Base-by-base conservation (phyloP, 352 stramenopile genomes). In the Hyaloperonospora brassicae region DNA sequence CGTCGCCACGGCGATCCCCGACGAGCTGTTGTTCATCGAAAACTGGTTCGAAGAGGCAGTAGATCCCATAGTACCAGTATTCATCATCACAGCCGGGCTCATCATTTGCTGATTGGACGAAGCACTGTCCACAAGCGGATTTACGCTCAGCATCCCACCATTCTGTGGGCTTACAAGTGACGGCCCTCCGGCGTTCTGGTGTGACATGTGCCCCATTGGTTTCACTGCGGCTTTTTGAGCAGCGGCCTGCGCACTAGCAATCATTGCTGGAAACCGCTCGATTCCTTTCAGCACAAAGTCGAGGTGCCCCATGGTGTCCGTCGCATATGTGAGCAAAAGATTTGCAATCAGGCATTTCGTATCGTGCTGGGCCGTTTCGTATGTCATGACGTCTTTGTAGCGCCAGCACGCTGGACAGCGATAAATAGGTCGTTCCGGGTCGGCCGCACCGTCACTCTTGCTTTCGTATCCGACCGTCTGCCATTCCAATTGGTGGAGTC, bases 341-440 rank as follows among this genome's bases (percentile, higher is more conserved):
- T 92, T 92, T 7, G 82, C 82, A 34, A 93, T 90, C 45, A 90
- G 42, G 36, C 82, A 93, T 68, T 90, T 90, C 22, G 72, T 80
- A 49, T 93, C 82, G 60, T 93, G 82, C 36, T 90, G 78, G 6
- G 81, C 79, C 17, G 76, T 86, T 21, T 93, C 79, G 49, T 86
- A 89, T 11, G 82, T 90, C 76, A 93, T 87, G 43, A 83, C 70
- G 47, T 89, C 78, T 54, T 93, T 90, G 71, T 90, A 89, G 40
- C 79, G 67, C 79, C 79, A 90, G 59, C 82, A 93, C 0, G 82
- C 78, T 1, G 82, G 82, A 50, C 82, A 93, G 0, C 82, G 82
- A 40, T 90, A 93, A 46, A 93, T 90, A 9, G 79, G 76, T 27
- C 79, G 72, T 35, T 93, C 79, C 0, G 73, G 71, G 41, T 93